Evolutionary conservation across 192 early-diverging fungal genomes (phyloP).

Genomic region (Coemansia sp.): DNA sequence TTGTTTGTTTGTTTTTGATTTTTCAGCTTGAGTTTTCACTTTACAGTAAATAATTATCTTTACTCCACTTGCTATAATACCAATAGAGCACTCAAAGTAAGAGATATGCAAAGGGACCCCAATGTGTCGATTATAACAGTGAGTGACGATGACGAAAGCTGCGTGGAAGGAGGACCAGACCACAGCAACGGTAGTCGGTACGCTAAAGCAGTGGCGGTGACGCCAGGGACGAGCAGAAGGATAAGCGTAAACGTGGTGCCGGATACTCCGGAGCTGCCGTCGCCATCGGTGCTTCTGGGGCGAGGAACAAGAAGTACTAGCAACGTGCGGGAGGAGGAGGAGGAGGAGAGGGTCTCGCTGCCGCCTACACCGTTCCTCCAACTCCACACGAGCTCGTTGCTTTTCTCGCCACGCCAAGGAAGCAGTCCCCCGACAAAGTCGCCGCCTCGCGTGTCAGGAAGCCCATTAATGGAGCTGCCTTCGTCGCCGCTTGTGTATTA

Average conservation of each 20-base stretch:
- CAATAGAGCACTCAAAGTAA: neutral
- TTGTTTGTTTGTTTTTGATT: neutral
- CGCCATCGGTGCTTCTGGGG: constrained; percentile 29
- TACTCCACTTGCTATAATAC: neutral
- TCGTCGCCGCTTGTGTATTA: constrained; percentile 24
- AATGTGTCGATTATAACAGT: constrained; percentile 1
- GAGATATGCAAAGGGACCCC: neutral
- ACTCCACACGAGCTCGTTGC: neutral
- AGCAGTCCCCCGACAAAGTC: too few relatives aligned
- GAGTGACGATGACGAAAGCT: neutral
- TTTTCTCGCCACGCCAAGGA: too few relatives aligned
- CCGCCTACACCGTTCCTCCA: neutral
- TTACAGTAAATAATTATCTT: neutral
- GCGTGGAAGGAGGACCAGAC: neutral
- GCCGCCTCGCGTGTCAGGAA: neutral
- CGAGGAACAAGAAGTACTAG: neutral
- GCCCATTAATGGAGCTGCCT: constrained; percentile 30
- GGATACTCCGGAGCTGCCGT: constrained; percentile 41
- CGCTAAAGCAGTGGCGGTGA: neutral
- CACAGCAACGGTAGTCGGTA: too few relatives aligned
- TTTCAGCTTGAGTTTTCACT: neutral
- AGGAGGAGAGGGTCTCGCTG: neutral
- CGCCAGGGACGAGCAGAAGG: neutral
- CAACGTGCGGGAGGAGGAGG: neutral
- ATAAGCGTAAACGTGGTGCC: constrained; percentile 8